Evolutionary conservation across 331 rosid genomes (phyloP).

Genomic region (Cydonia oblonga): DNA sequence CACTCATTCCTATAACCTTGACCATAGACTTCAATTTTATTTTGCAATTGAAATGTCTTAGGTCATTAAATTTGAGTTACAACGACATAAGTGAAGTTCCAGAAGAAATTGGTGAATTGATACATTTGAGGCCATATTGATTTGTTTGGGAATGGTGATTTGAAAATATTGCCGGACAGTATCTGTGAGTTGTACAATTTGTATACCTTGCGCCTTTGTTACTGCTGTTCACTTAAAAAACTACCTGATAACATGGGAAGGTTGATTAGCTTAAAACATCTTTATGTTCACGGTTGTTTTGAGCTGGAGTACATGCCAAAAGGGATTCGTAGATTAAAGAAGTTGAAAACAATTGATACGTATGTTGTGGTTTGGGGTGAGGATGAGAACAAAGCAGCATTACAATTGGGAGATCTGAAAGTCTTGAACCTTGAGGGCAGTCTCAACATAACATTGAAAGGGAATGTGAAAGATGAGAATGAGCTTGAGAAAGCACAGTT

Average conservation of each 20-base stretch:
- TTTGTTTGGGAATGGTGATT: fast-evolving
- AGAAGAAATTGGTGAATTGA: no score
- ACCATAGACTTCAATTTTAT: no score
- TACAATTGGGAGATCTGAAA: neutral
- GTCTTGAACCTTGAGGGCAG: neutral
- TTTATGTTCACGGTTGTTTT: fast-evolving
- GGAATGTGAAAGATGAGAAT: neutral
- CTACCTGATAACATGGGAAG: neutral
- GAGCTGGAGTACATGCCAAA: neutral
- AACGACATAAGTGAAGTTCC: no score
- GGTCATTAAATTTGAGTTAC: no score
- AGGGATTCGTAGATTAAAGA: neutral
- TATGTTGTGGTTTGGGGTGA: neutral
- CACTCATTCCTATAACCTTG: fast-evolving
- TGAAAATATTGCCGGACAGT: fast-evolving
- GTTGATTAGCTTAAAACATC: neutral
- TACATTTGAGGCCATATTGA: neutral
- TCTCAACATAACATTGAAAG: neutral
- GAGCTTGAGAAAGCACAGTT: neutral
- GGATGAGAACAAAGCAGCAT: neutral
- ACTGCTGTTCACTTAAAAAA: fast-evolving
- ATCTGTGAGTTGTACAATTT: neutral
- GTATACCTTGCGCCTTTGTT: neutral
- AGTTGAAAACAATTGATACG: neutral
- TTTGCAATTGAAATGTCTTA: no score